phyloP scores from a whole-genome alignment of 768 basidiomycete species.

The Hortiboletus flavorubellus region DNA sequence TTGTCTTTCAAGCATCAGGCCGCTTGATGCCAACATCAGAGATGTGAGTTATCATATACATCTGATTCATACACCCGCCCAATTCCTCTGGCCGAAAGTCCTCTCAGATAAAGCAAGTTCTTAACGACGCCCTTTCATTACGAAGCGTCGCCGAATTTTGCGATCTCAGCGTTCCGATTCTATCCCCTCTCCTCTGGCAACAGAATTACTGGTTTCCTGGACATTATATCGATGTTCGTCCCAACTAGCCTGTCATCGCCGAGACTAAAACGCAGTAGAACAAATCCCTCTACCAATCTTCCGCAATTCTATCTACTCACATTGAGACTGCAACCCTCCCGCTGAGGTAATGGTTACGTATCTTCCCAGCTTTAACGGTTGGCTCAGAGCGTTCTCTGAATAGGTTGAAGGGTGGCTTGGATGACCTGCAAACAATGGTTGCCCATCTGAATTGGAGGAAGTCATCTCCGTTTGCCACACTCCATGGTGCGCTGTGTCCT shows the following conservation, averaged over 20 bases:
- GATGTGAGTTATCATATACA: conserved; percentile 39
- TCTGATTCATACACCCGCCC: neutral
- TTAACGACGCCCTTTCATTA: conserved; percentile 65
- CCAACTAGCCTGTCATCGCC: conserved; percentile 4
- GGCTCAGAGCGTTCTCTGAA: neutral
- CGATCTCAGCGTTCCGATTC: conserved; percentile 50
- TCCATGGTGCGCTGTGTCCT: conserved; percentile 52
- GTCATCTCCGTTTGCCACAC: conserved; percentile 50
- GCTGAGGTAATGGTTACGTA: conserved; percentile 42
- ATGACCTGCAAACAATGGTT: conserved; percentile 44
- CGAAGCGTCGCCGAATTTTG: conserved; percentile 48
- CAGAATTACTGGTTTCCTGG: conserved; percentile 26
- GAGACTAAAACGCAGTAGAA: conserved; percentile 23
- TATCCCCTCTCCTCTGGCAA: conserved; percentile 44
- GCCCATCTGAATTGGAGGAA: conserved; percentile 52
- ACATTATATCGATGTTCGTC: conserved; percentile 17
- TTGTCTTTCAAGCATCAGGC: conserved; percentile 47
- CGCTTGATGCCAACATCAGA: conserved; percentile 33
- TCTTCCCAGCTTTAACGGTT: neutral
- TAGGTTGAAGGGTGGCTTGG: conserved; percentile 34
- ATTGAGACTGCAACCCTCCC: conserved; percentile 59
- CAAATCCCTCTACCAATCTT: conserved; percentile 44
- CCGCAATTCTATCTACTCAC: conserved; percentile 57
- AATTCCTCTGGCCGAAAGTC: conserved; percentile 26
- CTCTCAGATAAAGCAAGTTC: conserved; percentile 37